Percentiles rank a stretch among this genome's conserved stretches.
Conservation (phyloP, 192 early-diverging fungal genomes). For the Dissophora globulifera region DNA sequence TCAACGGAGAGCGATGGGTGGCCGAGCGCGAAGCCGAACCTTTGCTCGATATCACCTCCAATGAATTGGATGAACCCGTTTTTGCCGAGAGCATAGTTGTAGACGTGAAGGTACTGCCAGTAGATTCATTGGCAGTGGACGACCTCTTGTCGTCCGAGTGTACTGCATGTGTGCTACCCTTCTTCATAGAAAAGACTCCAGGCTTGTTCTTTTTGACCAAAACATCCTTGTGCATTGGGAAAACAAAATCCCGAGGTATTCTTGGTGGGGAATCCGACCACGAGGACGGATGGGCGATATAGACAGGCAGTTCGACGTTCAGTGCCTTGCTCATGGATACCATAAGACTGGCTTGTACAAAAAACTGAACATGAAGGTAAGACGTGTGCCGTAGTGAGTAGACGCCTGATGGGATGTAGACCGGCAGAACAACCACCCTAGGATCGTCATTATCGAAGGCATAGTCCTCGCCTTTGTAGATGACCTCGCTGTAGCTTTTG, state of each 20-base stretch:
- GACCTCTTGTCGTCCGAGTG: constrained; percentile 10
- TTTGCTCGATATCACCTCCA: background rate
- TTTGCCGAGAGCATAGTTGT: constrained; percentile 1
- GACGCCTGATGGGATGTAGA: constrained; percentile 44
- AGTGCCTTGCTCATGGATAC: constrained; percentile 45
- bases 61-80: background rate
- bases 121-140: background rate
- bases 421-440: constrained; percentile 28
- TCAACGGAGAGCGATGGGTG: constrained; percentile 22
- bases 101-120: background rate
- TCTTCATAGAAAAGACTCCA: constrained; percentile 41
- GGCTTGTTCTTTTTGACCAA: constrained; percentile 47
- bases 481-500: constrained; percentile 50
- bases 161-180: background rate
- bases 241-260: constrained; percentile 38
- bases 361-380: constrained; percentile 39
- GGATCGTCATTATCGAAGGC: constrained; percentile 42
- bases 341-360: constrained; percentile 49
- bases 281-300: constrained; percentile 45
- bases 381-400: constrained; percentile 43
- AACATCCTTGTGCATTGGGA: constrained; percentile 40
- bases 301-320: constrained; percentile 39
- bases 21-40: background rate
- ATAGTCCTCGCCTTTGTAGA: constrained; percentile 50
- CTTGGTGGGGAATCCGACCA: constrained; percentile 52